Conservation (phyloP, 805 yeast species). For the Zygoascus flipseniorum region DNA sequence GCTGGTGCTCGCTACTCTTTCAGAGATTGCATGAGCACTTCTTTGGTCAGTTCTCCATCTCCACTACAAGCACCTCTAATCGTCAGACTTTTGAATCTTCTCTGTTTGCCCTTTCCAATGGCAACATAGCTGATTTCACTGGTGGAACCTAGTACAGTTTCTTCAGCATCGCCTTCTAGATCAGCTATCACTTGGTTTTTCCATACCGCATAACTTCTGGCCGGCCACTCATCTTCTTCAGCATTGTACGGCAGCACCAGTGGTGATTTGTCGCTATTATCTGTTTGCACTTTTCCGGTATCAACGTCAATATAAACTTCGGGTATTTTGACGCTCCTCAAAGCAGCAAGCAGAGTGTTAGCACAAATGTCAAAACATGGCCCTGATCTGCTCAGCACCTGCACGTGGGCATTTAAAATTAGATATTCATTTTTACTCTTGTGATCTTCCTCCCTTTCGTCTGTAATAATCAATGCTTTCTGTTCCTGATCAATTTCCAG, state of each 20-base stretch:
- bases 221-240: not conserved
- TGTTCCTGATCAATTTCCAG: slow-evolving; percentile 15
- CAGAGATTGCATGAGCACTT: not conserved
- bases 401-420: slow-evolving; percentile 64
- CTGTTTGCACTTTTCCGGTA: slow-evolving; percentile 48
- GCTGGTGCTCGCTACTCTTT: not conserved
- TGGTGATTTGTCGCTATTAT: slow-evolving; percentile 26
- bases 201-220: not conserved
- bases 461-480: slow-evolving; percentile 41
- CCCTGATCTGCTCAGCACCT: slow-evolving; percentile 73
- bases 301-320: slow-evolving; percentile 52
- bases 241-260: slow-evolving; percentile 34
- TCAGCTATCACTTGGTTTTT: slow-evolving; percentile 46
- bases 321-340: slow-evolving; percentile 56
- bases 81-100: slow-evolving; percentile 10
- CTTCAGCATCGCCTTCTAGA: slow-evolving; percentile 81
- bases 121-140: slow-evolving; percentile 37
- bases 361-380: slow-evolving; percentile 74
- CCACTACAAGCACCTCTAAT: slow-evolving; percentile 2
- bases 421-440: slow-evolving; percentile 29
- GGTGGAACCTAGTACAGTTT: slow-evolving; percentile 24
- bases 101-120: slow-evolving; percentile 29
- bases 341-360: slow-evolving; percentile 56
- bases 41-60: not conserved
- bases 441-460: slow-evolving; percentile 21